phyloP scores from a whole-genome alignment of 1,139 yeast genomes.

The Torulaspora globosa region DNA sequence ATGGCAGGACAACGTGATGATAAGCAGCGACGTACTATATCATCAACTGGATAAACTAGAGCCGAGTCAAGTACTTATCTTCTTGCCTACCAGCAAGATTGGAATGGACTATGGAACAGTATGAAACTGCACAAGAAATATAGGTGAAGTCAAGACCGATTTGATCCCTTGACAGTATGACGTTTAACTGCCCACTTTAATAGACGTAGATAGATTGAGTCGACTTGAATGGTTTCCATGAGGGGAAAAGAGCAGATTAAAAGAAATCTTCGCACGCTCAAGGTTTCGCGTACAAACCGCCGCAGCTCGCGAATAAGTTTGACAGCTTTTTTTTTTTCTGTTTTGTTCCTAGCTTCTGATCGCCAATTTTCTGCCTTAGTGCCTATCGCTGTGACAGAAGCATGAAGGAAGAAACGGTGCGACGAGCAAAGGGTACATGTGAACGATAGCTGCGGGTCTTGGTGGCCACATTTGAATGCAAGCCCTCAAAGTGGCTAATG shows the following conservation, averaged over 20 bases:
- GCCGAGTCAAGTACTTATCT: too few relatives aligned
- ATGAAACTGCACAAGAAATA: too few relatives aligned
- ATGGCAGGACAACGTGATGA: not conserved
- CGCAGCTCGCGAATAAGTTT: not conserved
- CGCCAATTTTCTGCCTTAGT: not conserved
- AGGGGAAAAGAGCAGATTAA: slow-evolving; percentile 1
- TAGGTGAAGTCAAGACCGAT: too few relatives aligned
- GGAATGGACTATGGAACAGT: not conserved
- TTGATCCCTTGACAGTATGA: not conserved
- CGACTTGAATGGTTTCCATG: slow-evolving; percentile 1
- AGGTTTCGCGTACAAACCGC: not conserved
- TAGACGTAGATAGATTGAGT: not conserved
- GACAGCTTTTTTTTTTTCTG: slow-evolving; percentile 1
- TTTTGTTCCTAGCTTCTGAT: not conserved
- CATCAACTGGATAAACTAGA: not conserved
- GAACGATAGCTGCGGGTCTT: too few relatives aligned
- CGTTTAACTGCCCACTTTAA: slow-evolving; percentile 2
- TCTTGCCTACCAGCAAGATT: too few relatives aligned
- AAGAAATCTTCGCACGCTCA: not conserved
- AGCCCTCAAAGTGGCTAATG: not conserved
- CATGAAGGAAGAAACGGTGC: not conserved
- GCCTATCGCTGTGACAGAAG: not conserved
- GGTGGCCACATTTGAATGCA: not conserved
- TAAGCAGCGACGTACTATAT: not conserved
- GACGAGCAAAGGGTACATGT: not conserved